Evolutionary conservation across 2,329 filamentous ascomycete species (phyloP), one percentile per base, ranked within the genome.

Genomic region (Chrysoporthe cubensis): DNA sequence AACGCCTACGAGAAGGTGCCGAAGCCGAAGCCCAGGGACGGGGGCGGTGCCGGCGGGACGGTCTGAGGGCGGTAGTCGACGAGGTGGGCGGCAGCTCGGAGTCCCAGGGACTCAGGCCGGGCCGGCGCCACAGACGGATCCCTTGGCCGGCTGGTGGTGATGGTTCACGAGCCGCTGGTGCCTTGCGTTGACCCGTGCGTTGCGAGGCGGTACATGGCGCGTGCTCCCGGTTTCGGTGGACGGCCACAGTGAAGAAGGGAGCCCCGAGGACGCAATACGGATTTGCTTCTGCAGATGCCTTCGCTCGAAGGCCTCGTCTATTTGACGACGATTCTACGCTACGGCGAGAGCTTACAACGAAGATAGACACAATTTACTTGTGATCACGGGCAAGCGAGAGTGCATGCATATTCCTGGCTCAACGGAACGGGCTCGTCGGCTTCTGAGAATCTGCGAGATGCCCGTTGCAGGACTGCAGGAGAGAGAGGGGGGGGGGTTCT

Each of bases 1-100:
- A 70, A 70, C n/a, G 69, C 69, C 3, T 70, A 70, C 56, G 69
- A 70, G 64, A 70, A 70, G 50, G 64, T 69, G 37, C 69, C 69
- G 4, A 70, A 69, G 64, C 63, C 69, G 63, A 70, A 69, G 32
- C 66, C 63, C 18, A 68, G 60, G 44, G 68, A 66, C n/a, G 62
- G 62, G 6, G 56, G 42, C 42, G 65, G 43, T 18, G 57, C 61
- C n/a, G 65, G 65, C 14, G 67, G 57, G 14, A 42, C 67, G 34
- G 67, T 58, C 3, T 64, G 62, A 64, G 21, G 48, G 50, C 50
- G 13, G 8, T 34, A 34, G 13, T 34, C 21, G 26, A 26, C 11
- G n/a, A 26, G 21, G 26, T 4, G 9, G 7, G 32, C 2, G 5
- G 46, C n/a, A 8, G 18, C 8, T 50, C 18, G 4, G 21, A n/a